Base-by-base conservation (phyloP, 2,329 filamentous ascomycete species). In the Grosmannia serpens region DNA sequence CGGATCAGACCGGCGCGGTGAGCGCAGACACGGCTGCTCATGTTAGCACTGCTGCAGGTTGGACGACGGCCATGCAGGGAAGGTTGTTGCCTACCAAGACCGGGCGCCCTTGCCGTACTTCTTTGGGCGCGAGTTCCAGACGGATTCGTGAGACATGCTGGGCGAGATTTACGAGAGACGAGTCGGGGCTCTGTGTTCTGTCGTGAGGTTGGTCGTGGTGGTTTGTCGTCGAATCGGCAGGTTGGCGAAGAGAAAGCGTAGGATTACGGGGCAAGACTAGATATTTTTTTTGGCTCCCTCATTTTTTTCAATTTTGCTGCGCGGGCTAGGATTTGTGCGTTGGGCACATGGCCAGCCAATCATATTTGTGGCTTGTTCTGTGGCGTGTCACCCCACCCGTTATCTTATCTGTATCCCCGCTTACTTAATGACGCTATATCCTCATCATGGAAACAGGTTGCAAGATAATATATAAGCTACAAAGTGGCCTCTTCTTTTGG, bases 1-100 rank as follows among this genome's bases (percentile, higher is more conserved):
- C 94, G 91, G 86, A 99, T 96, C 70, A 99, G 86, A 95, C 94
- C 94, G 73, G 94, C 92, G 74, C 84, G 86, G 88, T 99, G 92
- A 74, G 91, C 90, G 89, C 81, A 84, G 73, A 84, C 79, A 65
- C 81, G 81, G 81, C 81, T 84, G 66, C 56, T 60, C 33, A 15
- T 50, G 57, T 49, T 29, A 59, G 20, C 20, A 59, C 55, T 50
- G 47, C 22, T 24, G 46, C 46, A 26, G 47, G 9, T 3, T 20
- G 7, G 4, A 29, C 13, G 6, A 44, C 2, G 41, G 13, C 17
- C 4, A 44, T n/a, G 17, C 26, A n/a, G 20, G 35, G 27, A 11
- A 7, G 26, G 15, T 26, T 24, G 10, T 24, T 11, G 4, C 69
- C 75, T 91, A 96, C 91, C 91, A 96, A 75, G 80, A 77, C 78